phyloP scores from a whole-genome alignment of 805 yeast species.

The Saccharomycopsis sp. region DNA sequence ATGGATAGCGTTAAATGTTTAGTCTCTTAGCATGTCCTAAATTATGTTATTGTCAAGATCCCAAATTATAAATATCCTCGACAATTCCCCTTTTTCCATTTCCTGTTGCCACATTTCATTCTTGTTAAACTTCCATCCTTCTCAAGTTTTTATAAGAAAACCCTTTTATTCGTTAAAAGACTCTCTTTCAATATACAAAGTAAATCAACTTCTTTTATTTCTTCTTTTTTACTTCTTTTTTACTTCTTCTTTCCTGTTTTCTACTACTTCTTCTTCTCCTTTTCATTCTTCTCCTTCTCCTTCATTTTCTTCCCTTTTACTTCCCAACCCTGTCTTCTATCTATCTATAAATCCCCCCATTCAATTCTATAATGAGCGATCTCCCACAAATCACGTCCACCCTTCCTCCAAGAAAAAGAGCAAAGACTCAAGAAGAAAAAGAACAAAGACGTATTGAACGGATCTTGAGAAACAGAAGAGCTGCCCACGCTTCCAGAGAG shows the following conservation, averaged over 20 bases:
- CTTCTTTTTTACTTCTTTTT: neutral
- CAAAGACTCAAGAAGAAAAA: slow-evolving; percentile 92
- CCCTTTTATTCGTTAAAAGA: too few relatives aligned
- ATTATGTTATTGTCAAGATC: too few relatives aligned
- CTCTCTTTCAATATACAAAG: too few relatives aligned
- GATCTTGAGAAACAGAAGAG: slow-evolving; percentile 86
- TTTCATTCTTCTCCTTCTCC: neutral
- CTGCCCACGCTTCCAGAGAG: slow-evolving; percentile 96
- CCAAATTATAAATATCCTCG: too few relatives aligned
- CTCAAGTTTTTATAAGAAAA: too few relatives aligned
- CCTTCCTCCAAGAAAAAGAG: slow-evolving; percentile 92
- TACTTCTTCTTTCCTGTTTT: neutral
- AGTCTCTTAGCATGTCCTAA: too few relatives aligned
- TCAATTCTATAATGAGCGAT: slow-evolving; percentile 21
- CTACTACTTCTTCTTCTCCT: neutral
- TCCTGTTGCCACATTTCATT: too few relatives aligned
- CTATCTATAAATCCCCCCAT: neutral
- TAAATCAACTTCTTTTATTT: neutral
- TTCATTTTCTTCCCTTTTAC: neutral
- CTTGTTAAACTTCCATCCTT: too few relatives aligned
- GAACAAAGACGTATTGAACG: slow-evolving; percentile 94
- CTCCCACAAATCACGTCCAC: slow-evolving; percentile 32
- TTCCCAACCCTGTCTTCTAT: neutral
- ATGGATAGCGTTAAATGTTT: too few relatives aligned
- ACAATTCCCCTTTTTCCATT: too few relatives aligned